These are phyloP conservation scores for Aciculoconidium aculeatum DNA, from an alignment of 805 yeast species.

Conservation along the genomic window DNA sequence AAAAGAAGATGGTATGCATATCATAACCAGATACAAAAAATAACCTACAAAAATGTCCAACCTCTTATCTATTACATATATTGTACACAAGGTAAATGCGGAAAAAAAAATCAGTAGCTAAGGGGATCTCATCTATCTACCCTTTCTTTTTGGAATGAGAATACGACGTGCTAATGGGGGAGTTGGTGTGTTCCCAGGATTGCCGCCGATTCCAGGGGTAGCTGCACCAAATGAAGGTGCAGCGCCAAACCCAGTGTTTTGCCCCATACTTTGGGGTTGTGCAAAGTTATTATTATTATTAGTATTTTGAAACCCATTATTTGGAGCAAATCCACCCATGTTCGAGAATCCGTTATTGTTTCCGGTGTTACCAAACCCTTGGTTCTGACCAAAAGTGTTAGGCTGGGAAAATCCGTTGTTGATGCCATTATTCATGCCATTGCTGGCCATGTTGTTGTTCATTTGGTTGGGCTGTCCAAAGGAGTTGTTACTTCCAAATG, in stretches of 20 bases:
- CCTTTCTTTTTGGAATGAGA: constrained; percentile 8
- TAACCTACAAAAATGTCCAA: too few species aligned
- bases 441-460: too few species aligned
- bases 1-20: too few species aligned
- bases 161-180: constrained; percentile 8
- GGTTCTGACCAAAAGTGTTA: background rate
- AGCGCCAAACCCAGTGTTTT: constrained; percentile 14
- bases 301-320: too few species aligned
- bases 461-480: too few species aligned
- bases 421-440: background rate
- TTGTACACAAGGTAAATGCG: too few species aligned
- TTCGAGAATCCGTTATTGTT: constrained; percentile 10
- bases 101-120: background rate
- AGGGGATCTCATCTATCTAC: constrained; percentile 3
- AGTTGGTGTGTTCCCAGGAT: constrained; percentile 2
- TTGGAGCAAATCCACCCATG: constrained; percentile 11
- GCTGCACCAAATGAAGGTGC: constrained; percentile 1
- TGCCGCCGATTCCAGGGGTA: background rate
- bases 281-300: too few species aligned
- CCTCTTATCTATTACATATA: too few species aligned
- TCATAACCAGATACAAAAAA: too few species aligned
- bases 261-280: too few species aligned
- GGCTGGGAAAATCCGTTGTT: background rate
- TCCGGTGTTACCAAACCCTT: constrained; percentile 2
- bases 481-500: too few species aligned